phyloP scores from a whole-genome alignment of 2,329 filamentous ascomycete genomes.

The Ophiostoma montium region DNA sequence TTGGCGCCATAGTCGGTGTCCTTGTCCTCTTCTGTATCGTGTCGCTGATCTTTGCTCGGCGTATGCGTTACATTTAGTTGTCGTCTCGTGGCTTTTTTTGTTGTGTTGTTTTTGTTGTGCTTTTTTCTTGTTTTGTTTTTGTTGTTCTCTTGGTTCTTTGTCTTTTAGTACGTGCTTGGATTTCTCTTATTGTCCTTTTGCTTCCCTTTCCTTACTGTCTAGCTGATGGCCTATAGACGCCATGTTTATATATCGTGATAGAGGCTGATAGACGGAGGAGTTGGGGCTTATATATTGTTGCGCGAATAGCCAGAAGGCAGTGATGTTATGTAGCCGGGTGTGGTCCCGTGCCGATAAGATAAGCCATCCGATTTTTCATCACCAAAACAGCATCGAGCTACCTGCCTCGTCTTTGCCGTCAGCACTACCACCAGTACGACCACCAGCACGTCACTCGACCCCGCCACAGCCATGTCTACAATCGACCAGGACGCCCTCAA shows the following conservation, averaged over 20 bases:
- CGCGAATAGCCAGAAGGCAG: neutral
- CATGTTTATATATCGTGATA: neutral
- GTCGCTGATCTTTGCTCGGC: conserved; percentile 32
- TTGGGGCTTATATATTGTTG: neutral
- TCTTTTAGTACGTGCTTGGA: no score
- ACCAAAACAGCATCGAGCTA: conserved; percentile 2
- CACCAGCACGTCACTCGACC: neutral
- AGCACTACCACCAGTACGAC: neutral
- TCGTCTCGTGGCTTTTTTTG: neutral
- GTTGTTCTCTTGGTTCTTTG: neutral
- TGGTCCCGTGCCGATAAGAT: conserved; percentile 13
- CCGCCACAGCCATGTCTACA: neutral
- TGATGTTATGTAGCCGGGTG: neutral
- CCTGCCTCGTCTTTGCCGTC: neutral
- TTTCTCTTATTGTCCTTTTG: neutral
- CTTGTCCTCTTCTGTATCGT: conserved; percentile 39
- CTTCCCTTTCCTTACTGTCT: neutral
- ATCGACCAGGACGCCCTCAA: neutral
- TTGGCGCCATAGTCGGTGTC: conserved; percentile 35
- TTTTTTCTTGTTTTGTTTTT: neutral
- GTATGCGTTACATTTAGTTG: conserved; percentile 29
- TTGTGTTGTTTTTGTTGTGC: neutral
- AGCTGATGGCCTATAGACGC: no score
- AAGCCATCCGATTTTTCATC: conserved; percentile 9
- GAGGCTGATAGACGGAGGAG: neutral